A percentile compares a stretch with the other conserved stretches of the same genome.
phyloP scores from a whole-genome alignment of 176 grass and related monocot species.

The Chloris gayana region DNA sequence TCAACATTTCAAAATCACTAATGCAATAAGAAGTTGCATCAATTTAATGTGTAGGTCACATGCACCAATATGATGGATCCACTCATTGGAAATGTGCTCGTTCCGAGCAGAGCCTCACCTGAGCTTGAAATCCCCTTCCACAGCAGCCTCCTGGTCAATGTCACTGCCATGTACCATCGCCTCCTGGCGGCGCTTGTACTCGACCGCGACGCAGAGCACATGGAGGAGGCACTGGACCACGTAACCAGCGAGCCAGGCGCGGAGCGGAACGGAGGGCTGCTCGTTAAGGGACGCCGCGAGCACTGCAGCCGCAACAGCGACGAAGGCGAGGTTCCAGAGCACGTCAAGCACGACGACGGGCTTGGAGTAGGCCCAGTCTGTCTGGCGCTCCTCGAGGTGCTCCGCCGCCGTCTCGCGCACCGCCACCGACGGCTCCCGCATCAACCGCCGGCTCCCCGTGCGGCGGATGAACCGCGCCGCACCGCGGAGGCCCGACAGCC shows the following conservation, averaged over 20 bases:
- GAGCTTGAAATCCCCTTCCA: conserved; percentile 54
- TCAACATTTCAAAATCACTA: background rate
- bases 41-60: background rate
- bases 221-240: conserved; percentile 69
- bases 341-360: conserved; percentile 84
- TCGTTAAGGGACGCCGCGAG: conserved; percentile 46
- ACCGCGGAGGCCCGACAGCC: conserved; percentile 59
- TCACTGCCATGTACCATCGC: background rate
- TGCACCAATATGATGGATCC: background rate
- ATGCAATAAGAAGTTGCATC: conserved; percentile 3
- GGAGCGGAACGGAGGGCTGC: conserved; percentile 51
- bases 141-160: conserved; percentile 20
- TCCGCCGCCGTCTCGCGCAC: conserved; percentile 42
- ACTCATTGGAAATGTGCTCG: background rate
- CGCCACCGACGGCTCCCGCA: conserved; percentile 74
- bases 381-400: conserved; percentile 70
- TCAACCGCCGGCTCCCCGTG: conserved; percentile 66
- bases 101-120: conserved; percentile 44
- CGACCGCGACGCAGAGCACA: conserved; percentile 61
- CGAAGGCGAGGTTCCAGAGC: conserved; percentile 79
- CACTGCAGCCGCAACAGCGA: conserved; percentile 61
- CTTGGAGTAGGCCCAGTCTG: conserved; percentile 89
- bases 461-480: conserved; percentile 73
- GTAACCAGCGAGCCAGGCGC: conserved; percentile 61
- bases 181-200: conserved; percentile 54